Evolutionary conservation across 1,139 yeast genomes (phyloP).

Genomic region (Meyerozyma guilliermondii): DNA sequence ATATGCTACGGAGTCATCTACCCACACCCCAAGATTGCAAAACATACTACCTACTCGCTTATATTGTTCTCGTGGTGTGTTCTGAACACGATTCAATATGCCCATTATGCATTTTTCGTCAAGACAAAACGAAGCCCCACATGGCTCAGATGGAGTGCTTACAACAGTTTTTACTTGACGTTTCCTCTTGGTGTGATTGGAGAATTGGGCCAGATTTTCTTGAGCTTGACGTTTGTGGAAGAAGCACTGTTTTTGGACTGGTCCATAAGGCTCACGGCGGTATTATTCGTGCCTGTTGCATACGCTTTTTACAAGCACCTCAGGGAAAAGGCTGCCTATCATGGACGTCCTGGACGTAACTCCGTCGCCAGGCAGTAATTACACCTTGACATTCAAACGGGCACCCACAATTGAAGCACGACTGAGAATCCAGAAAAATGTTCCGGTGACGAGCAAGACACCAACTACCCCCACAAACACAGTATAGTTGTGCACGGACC

Average conservation of each 20-base stretch:
- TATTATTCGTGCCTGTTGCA: background rate
- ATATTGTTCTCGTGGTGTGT: constrained; percentile 44
- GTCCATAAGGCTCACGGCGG: background rate
- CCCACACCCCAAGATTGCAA: constrained; percentile 46
- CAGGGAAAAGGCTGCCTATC: too few relatives aligned
- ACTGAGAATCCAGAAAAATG: constrained; percentile 16
- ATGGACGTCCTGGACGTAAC: too few relatives aligned
- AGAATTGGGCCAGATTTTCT: constrained; percentile 50
- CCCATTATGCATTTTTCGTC: constrained; percentile 44
- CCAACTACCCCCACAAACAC: constrained; percentile 23
- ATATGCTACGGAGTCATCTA: constrained; percentile 42
- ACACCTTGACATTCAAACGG: constrained; percentile 1
- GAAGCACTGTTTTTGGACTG: constrained; percentile 11
- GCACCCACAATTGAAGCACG: constrained; percentile 8
- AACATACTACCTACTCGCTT: constrained; percentile 43
- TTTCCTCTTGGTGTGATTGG: constrained; percentile 43
- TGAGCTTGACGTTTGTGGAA: constrained; percentile 42
- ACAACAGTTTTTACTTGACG: constrained; percentile 34
- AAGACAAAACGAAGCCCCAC: constrained; percentile 31
- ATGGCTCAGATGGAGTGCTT: constrained; percentile 35
- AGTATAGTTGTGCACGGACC: constrained; percentile 17
- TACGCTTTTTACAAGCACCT: background rate
- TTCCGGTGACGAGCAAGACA: constrained; percentile 16
- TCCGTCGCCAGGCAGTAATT: background rate
- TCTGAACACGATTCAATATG: constrained; percentile 36